Evolutionary conservation across 2,329 filamentous ascomycete species (phyloP).

Genomic region (Alternaria tenuissima): DNA sequence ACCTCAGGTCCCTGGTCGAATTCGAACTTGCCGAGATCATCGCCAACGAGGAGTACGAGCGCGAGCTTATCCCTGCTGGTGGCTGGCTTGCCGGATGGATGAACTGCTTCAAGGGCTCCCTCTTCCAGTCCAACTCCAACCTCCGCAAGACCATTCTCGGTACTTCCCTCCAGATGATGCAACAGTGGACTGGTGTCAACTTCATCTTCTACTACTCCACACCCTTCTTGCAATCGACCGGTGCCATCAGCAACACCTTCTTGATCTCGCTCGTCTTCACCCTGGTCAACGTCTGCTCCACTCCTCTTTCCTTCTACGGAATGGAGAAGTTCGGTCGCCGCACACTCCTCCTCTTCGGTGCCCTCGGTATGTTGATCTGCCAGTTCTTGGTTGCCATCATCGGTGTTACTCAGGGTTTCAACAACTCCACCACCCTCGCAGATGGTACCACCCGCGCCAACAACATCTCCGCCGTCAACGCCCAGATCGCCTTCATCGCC

Average conservation of each 20-base stretch:
- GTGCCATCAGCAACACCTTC: conserved; percentile 80
- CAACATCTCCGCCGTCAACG: conserved; percentile 52
- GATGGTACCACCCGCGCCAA: not conserved
- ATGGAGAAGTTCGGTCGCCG: conserved; percentile 86
- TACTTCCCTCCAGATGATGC: conserved; percentile 60
- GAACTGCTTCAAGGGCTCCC: conserved; percentile 68
- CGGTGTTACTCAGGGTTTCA: conserved; percentile 46
- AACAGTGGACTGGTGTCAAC: conserved; percentile 80
- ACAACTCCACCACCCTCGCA: conserved; percentile 1
- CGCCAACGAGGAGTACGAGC: conserved; percentile 88
- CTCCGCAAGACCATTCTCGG: conserved; percentile 59
- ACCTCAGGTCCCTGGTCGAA: conserved; percentile 59
- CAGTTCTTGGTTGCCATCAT: conserved; percentile 86
- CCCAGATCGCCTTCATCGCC: conserved; percentile 83
- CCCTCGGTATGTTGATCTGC: conserved; percentile 82
- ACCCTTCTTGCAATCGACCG: conserved; percentile 77
- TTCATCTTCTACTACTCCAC: conserved; percentile 74
- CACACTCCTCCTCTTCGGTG: conserved; percentile 79
- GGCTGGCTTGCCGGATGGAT: conserved; percentile 63
- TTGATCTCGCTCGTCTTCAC: conserved; percentile 86
- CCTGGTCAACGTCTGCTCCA: conserved; percentile 86
- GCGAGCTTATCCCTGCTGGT: conserved; percentile 56
- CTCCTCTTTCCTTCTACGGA: conserved; percentile 85
- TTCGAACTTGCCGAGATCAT: conserved; percentile 84
- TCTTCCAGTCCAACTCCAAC: conserved; percentile 59